Conservation (phyloP, 2,329 filamentous ascomycete genomes). For the Neoascochyta sp. region DNA sequence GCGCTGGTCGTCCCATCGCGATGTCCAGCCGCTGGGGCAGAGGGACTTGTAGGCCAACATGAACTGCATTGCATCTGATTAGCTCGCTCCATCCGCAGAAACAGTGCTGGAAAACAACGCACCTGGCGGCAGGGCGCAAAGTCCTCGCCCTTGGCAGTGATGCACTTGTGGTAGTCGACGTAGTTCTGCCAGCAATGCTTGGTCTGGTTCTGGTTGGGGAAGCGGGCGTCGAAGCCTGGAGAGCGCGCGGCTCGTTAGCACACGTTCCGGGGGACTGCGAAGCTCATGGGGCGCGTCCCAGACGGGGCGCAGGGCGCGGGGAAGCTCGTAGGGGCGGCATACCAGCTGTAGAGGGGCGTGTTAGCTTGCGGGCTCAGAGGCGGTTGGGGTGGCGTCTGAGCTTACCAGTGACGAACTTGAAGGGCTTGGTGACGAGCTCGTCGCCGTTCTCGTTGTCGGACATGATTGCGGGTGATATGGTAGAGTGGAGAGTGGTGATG, state of each 20-base stretch:
- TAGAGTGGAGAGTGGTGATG: conserved; percentile 14
- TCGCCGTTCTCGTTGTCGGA: conserved; percentile 61
- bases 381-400: conserved; percentile 17
- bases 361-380: conserved; percentile 27
- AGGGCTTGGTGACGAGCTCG: conserved; percentile 93
- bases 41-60: conserved; percentile 94
- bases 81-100: not conserved
- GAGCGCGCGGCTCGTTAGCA: conserved; percentile 22
- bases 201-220: conserved; percentile 96
- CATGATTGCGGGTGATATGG: conserved; percentile 65
- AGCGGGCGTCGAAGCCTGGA: conserved; percentile 94
- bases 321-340: conserved; percentile 23
- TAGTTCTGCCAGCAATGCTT: conserved; percentile 99
- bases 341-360: conserved; percentile 37
- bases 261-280: conserved; percentile 5
- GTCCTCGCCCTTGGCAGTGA: conserved; percentile 96
- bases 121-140: conserved; percentile 97
- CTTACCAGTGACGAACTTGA: conserved; percentile 99
- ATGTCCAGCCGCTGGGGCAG: conserved; percentile 91
- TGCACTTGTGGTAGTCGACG: conserved; percentile 99
- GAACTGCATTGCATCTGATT: conserved; percentile 60
- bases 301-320: conserved; percentile 5
- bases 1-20: conserved; percentile 96
- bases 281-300: conserved; percentile 10
- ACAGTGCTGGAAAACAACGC: conserved; percentile 34